Base-by-base conservation (phyloP, 2,329 filamentous ascomycete species). In the Sporothrix pallida region DNA sequence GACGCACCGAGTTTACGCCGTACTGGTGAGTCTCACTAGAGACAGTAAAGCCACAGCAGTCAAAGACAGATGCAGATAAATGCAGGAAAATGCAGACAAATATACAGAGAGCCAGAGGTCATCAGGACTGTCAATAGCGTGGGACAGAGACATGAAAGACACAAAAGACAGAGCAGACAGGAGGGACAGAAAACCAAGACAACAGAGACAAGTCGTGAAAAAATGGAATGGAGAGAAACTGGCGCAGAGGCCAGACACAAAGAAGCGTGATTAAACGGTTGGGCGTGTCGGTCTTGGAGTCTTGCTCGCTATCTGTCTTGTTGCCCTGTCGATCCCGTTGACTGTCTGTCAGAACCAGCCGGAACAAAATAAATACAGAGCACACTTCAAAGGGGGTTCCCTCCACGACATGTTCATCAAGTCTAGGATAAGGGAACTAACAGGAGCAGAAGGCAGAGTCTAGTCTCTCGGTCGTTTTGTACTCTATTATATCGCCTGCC, bases 1-100 rank as follows among this genome's bases (percentile, higher is more conserved):
- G 67, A 44, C 26, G 48, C 67, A 69, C 48, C 67, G 67, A 69
- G 26, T 23, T 56, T 44, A 23, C 48, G 48, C 67, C 67, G 67
- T 69, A 31, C 46, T 69, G 26, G 46, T 23, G 26, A 54, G 48
- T 69, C 26, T 69, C 67, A 56, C 67, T 2, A 70, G 4, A 70
- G 31, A 56, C 26, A 52, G 6, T 10, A 63, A 3, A 70, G 17
- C 46, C 12, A 42, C 6, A 31, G 26, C 23, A 9, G 48, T 4
- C 44, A 69, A 12, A 52, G 12, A 50, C 1, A 31, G 2, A 69
- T 13, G n/a, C 1, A 56, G 7, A 23, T 15, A 56, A 26, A 60
- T 20, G 23, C 23, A 26, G 23, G 23, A 26, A 31, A 5, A 69
- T 13, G n/a, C 1, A 56, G 7, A 23, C 26, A 56, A 26, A 60